phyloP scores from a whole-genome alignment of 768 basidiomycete species.

The Tylopilus plumbeoviolaceoides region DNA sequence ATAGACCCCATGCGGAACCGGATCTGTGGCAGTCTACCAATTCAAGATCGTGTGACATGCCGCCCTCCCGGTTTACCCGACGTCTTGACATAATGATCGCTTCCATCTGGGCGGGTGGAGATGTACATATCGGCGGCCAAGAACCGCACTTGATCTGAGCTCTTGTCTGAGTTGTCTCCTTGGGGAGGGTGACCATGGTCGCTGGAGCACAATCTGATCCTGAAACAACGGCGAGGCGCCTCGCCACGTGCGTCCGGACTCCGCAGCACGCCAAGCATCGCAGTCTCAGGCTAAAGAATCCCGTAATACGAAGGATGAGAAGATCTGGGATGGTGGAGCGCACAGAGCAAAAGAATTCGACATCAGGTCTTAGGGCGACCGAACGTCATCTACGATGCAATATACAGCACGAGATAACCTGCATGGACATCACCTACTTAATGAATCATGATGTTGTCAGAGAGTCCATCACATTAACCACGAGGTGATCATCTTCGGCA shows the following conservation, averaged over 20 bases:
- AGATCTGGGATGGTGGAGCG: not conserved
- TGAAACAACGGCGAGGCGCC: constrained; percentile 2
- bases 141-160: constrained; percentile 55
- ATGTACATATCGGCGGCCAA: constrained; percentile 52
- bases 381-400: constrained; percentile 6
- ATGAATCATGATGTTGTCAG: constrained; percentile 10
- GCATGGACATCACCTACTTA: constrained; percentile 6
- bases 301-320: not conserved
- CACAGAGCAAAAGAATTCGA: constrained; percentile 1
- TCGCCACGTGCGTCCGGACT: constrained; percentile 12
- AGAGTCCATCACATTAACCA: constrained; percentile 24
- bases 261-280: constrained; percentile 3
- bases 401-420: constrained; percentile 6
- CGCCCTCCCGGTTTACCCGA: constrained; percentile 44
- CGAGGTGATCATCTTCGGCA: constrained; percentile 18
- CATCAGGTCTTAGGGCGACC: constrained; percentile 8
- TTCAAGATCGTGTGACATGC: constrained; percentile 45
- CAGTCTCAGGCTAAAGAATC: not conserved
- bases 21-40: constrained; percentile 22
- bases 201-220: not conserved
- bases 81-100: constrained; percentile 39
- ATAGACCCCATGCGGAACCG: not conserved
- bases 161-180: constrained; percentile 3
- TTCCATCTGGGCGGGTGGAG: constrained; percentile 30
- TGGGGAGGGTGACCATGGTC: not conserved